Conservation (phyloP, 345 rosid genomes). For the Iberis pinnata region DNA sequence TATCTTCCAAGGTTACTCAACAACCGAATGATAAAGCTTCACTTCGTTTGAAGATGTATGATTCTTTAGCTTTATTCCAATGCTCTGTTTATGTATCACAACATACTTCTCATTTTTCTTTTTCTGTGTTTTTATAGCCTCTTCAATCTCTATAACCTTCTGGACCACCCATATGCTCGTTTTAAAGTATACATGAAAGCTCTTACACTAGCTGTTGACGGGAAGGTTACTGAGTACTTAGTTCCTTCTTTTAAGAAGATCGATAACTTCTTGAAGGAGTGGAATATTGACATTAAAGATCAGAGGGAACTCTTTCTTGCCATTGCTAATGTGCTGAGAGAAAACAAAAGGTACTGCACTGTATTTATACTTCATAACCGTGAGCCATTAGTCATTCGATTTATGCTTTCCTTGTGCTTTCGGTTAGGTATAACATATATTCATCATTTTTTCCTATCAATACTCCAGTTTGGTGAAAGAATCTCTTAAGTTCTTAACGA, state of each 20-base stretch:
- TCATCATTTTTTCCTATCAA: slow-evolving; percentile 1
- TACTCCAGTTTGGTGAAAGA: slow-evolving; percentile 60
- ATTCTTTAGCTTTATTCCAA: neutral
- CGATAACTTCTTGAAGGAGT: slow-evolving; percentile 85
- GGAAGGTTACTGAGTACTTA: slow-evolving; percentile 69
- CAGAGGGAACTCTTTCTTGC: slow-evolving; percentile 75
- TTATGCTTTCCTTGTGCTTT: neutral
- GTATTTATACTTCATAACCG: no score
- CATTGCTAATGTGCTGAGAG: slow-evolving; percentile 62
- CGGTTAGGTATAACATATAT: neutral
- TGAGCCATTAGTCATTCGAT: neutral
- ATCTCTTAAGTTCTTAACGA: slow-evolving; percentile 64
- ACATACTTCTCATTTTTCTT: slow-evolving; percentile 2
- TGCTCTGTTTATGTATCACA: slow-evolving; percentile 11
- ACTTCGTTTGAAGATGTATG: slow-evolving; percentile 83
- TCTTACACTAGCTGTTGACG: slow-evolving; percentile 54
- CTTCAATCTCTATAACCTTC: slow-evolving; percentile 85
- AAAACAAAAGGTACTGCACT: slow-evolving; percentile 58
- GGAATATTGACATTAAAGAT: slow-evolving; percentile 75
- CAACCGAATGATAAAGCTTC: slow-evolving; percentile 83
- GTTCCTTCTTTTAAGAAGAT: slow-evolving; percentile 72
- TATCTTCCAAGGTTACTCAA: slow-evolving; percentile 66
- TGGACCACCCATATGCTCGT: slow-evolving; percentile 57
- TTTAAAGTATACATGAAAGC: slow-evolving; percentile 80
- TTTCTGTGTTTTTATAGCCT: slow-evolving; percentile 44